Base-by-base conservation (phyloP, 306 rosid species). In the Astragalus glycyphyllos region DNA sequence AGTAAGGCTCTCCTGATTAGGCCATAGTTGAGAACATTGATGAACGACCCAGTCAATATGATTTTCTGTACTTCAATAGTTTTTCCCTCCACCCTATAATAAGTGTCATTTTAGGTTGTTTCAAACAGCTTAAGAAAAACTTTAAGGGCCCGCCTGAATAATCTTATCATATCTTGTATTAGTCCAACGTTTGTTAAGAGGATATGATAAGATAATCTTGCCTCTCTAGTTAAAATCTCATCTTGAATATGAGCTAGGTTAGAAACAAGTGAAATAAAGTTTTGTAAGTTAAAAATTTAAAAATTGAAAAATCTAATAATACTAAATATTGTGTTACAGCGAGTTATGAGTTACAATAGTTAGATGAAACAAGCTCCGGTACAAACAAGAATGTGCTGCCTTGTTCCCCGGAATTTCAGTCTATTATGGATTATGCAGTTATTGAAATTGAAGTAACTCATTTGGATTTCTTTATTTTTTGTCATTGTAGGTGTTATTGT, bases 401-500 rank as follows among this genome's bases (percentile, higher is more conserved):
- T 15, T 37, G 42, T 32, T 38, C 7, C 10, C 67, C 49, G 0
- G 15, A 38, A 8, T 61, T 61, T 11, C 58, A 12, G 56, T 51
- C 48, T 59, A 23, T 35, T 40, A 15, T 8, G 13, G 34, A 60
- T 47, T 59, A 64, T 20, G 61, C 80, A 35, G 44, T 55, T 73
- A 29, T 55, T 73, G 47, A 35, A 4, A 29, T 55, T 73, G 47
- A 35, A 4, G 32, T 40, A 13, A 47, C 48, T 60, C 37, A 7
- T 40, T 77, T 72, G 75, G 69, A 58, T 65, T 78, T 73, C 34
- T 29, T 65, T 3, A 34, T 57, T 80, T 65, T 60, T 79, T 42
- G 50, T 16, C 20, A 80, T 11, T 78, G 79, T 53, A 94, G 99
- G 97, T 94, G 95, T 78, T 89, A 89, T 77, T 89, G 95, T 73